phyloP scores from a whole-genome alignment of 225 moss, liverwort and hornwort species.

The Neckera pumila region DNA sequence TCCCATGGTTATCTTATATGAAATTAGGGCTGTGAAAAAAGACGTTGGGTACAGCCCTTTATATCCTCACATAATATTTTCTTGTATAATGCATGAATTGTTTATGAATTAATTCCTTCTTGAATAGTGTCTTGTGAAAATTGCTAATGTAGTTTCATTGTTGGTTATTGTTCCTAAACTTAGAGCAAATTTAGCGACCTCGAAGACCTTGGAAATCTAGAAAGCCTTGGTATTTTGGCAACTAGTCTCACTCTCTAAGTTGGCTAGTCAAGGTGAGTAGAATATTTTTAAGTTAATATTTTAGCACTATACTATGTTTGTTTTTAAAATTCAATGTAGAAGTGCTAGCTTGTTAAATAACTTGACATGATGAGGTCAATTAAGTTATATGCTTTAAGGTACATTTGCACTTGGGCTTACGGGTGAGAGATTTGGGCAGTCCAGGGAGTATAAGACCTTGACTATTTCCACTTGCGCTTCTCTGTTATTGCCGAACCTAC shows the following conservation, averaged over 20 bases:
- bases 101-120: not conserved
- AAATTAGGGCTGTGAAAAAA: not conserved
- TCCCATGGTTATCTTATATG: conserved; percentile 1
- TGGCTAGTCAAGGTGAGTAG: conserved; percentile 24
- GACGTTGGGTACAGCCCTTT: conserved; percentile 25
- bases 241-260: conserved; percentile 20
- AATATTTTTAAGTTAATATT: not conserved
- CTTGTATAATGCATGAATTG: not conserved
- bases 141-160: not conserved
- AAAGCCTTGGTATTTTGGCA: conserved; percentile 47
- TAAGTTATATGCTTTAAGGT: not conserved
- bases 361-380: not conserved
- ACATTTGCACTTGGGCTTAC: too few relatives aligned
- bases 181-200: conserved; percentile 28
- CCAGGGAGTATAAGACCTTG: too few relatives aligned
- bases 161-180: conserved; percentile 14
- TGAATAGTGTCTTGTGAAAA: not conserved
- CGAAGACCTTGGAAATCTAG: conserved; percentile 23
- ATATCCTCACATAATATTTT: conserved; percentile 16
- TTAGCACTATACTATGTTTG: not conserved
- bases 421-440: too few relatives aligned
- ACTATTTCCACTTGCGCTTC: too few relatives aligned
- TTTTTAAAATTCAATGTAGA: not conserved
- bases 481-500: too few relatives aligned
- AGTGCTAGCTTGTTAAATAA: not conserved